phyloP scores from a whole-genome alignment of 768 basidiomycete genomes.

The Amanita brunnescens region DNA sequence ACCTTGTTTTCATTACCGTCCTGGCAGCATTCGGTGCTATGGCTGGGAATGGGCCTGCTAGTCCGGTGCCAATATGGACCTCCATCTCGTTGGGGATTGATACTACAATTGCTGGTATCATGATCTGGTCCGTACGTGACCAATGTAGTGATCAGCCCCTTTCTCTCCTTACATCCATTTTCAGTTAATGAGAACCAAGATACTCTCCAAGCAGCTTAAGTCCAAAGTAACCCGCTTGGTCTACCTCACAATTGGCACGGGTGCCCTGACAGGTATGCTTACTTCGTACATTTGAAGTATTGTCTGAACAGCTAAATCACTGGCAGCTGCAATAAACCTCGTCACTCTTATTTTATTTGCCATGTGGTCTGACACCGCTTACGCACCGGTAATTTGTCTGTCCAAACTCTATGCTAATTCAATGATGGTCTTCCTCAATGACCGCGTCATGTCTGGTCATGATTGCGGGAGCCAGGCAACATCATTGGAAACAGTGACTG shows the following conservation, averaged over 20 bases:
- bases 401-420: constrained; percentile 27
- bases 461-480: constrained; percentile 1
- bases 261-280: constrained; percentile 20
- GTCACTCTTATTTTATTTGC: constrained; percentile 4
- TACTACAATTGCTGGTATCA: constrained; percentile 20
- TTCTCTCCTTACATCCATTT: too few species aligned
- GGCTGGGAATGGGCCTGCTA: not conserved
- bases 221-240: constrained; percentile 12
- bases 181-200: constrained; percentile 16
- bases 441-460: constrained; percentile 15
- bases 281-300: not conserved
- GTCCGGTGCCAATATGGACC: constrained; percentile 22
- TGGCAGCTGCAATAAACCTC: constrained; percentile 20
- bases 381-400: constrained; percentile 23
- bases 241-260: constrained; percentile 27
- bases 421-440: constrained; percentile 24
- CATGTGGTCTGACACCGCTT: not conserved
- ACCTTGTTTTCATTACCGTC: not conserved
- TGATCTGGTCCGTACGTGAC: too few species aligned
- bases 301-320: not conserved
- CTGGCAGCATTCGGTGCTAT: not conserved
- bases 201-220: not conserved
- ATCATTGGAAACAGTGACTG: constrained; percentile 1
- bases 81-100: constrained; percentile 22
- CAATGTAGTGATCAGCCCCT: too few species aligned